Base-by-base conservation (phyloP, 306 rosid species). In the Clitoria ternatea region DNA sequence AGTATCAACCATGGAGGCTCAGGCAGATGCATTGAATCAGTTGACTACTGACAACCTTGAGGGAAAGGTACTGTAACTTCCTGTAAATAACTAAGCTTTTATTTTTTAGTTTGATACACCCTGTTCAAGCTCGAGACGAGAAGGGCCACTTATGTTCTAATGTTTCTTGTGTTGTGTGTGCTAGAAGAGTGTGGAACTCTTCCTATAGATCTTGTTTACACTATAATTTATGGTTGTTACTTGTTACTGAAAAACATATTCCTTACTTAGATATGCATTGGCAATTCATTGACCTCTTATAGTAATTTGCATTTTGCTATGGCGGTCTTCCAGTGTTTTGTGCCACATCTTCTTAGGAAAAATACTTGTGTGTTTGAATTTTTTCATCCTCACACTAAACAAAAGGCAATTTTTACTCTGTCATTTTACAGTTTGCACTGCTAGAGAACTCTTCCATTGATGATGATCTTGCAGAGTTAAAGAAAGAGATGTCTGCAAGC, bases 1-100 rank as follows among this genome's bases (percentile, higher is more conserved):
- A 89, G 96, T 86, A 68, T 29, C 86, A 76, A 85, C 91, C 14
- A 89, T 89, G 96, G 96, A 84, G 73, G 85, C 89, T 64, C 88
- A 84, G 66, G 91, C 89, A 24, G 96, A 86, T 69, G 96, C 96
- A 57, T 79, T 89, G 59, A 88, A 88, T 49, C 96, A 89, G 60
- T 70, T 89, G 77, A 82, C 86, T 44, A 44, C 83, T 56, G 92
- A 89, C 66, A 90, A 89, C 74, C 82, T 89, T 63, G 96, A 84
- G 79, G 92, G 90, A 47, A 86, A 84, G 89, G 92, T 89, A 81
- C 48, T 22, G 27, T 42, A 33, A 53, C 49, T 29, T 19, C 2
- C 17, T 10, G 0, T 48, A 49, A 32, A 23, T 59, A 4, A 15
- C 29, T 24, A 36, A 40, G 55, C 23, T 30, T n/a, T n/a, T n/a